Evolutionary conservation across 2,329 filamentous ascomycete species (phyloP).

Genomic region (Fonsecaea multimorphosa): DNA sequence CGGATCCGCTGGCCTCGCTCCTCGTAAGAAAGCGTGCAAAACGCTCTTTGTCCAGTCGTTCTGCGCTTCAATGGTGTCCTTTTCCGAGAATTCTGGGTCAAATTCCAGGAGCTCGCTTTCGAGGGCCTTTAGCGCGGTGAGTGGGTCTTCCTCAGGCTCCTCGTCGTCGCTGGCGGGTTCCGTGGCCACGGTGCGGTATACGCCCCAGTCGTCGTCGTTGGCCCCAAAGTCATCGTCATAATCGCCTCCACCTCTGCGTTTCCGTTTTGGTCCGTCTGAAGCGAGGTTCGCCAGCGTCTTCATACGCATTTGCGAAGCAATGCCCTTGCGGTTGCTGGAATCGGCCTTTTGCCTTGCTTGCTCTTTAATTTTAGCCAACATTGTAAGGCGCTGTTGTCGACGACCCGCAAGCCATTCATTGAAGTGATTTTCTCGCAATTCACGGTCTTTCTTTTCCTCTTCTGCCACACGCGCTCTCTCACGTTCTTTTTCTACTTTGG

Average conservation of each 20-base stretch:
- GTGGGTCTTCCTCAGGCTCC: conserved; percentile 88
- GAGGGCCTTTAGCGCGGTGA: conserved; percentile 72
- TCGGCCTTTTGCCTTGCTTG: conserved; percentile 92
- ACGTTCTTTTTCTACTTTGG: conserved; percentile 92
- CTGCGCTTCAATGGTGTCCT: conserved; percentile 89
- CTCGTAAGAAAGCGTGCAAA: conserved; percentile 86
- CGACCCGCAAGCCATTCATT: conserved; percentile 87
- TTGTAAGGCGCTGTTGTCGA: conserved; percentile 70
- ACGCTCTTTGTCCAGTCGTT: conserved; percentile 93
- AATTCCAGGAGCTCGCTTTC: conserved; percentile 85
- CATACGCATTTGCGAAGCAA: conserved; percentile 97
- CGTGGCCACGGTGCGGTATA: conserved; percentile 90
- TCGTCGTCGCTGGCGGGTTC: conserved; percentile 80
- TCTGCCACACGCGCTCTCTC: conserved; percentile 85
- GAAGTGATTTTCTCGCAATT: conserved; percentile 81
- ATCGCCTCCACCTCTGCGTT: conserved; percentile 77
- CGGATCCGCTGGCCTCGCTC: conserved; percentile 82
- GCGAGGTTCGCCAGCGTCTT: conserved; percentile 96
- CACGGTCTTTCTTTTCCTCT: conserved; percentile 80
- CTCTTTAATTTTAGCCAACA: conserved; percentile 87
- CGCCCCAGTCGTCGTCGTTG: conserved; percentile 97
- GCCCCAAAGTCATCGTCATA: conserved; percentile 97
- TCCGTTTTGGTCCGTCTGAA: conserved; percentile 82
- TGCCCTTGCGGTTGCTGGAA: conserved; percentile 92
- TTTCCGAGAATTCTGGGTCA: conserved; percentile 87